Percentiles rank a stretch among this genome's conserved stretches.
Conservation (phyloP, 148 eudicot species). For the Nepenthes mirabilis region DNA sequence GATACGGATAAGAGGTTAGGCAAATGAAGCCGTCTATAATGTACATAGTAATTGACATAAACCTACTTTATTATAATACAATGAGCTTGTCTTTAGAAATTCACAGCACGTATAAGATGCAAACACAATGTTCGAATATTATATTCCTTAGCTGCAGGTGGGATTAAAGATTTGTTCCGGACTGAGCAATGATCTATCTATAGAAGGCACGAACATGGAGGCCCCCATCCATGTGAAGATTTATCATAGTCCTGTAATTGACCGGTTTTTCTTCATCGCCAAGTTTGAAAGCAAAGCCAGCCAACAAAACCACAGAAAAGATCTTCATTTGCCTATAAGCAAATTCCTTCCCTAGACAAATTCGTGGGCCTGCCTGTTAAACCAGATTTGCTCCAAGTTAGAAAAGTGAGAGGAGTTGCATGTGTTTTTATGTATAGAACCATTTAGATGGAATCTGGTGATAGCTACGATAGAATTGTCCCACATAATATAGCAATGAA, state of each 20-base stretch:
- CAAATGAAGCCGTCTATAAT: no score
- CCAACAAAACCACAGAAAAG: constrained; percentile 6
- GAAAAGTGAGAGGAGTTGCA: no score
- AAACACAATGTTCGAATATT: no score
- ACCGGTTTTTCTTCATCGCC: constrained; percentile 10
- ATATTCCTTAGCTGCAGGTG: no score
- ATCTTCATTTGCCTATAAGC: constrained; percentile 31
- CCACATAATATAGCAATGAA: neutral
- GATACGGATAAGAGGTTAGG: no score
- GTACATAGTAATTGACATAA: no score
- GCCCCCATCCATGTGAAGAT: constrained; percentile 13
- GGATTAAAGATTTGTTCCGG: no score
- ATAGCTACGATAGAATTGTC: neutral
- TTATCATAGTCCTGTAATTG: constrained; percentile 11
- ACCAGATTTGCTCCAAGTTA: neutral
- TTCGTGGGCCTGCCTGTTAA: constrained; percentile 44
- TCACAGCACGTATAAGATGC: no score
- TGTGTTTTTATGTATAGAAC: no score
- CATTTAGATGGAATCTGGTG: no score
- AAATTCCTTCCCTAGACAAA: constrained; percentile 57
- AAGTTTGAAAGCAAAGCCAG: constrained; percentile 7
- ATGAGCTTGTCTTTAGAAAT: no score
- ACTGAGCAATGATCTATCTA: neutral
- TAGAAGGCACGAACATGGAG: constrained; percentile 8
- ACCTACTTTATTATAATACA: no score